Percentiles rank a stretch among this genome's conserved stretches.
Evolutionary conservation across 306 rosid genomes (phyloP).

Genomic region (Quercus rubra): DNA sequence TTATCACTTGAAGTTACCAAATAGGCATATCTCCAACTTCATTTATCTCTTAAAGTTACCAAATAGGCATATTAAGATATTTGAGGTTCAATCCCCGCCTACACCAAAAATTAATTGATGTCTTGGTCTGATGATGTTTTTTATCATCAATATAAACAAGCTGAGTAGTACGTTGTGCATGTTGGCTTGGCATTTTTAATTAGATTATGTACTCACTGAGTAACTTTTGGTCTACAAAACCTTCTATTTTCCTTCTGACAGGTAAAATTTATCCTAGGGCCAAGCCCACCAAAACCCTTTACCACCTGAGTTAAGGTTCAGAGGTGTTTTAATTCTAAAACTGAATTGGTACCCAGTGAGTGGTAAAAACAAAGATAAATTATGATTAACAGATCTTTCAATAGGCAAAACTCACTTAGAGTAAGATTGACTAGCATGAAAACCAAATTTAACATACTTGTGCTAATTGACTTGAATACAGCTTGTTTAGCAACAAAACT

Average conservation of each 20-base stretch:
- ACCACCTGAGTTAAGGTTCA: not conserved
- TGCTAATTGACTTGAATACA: not conserved
- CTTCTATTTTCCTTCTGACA: not conserved
- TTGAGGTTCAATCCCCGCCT: accelerated
- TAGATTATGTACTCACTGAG: not conserved
- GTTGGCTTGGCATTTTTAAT: not conserved
- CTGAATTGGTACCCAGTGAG: not conserved
- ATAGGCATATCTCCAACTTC: not conserved
- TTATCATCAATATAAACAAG: not conserved
- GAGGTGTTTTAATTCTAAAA: not conserved
- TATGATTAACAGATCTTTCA: not conserved
- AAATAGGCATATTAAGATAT: no score
- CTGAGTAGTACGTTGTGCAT: not conserved
- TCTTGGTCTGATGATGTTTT: no score
- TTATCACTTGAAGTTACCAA: not conserved
- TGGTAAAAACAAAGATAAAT: not conserved
- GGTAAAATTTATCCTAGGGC: not conserved
- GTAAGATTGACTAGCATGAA: not conserved
- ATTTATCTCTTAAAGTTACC: not conserved
- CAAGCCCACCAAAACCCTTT: not conserved
- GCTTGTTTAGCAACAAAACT: not conserved
- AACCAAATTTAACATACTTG: not conserved
- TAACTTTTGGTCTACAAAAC: not conserved
- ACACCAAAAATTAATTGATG: accelerated
- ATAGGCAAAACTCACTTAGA: not conserved